Evolutionary conservation across 805 yeast genomes (phyloP), one percentile per base, ranked within the genome.

Genomic region (Spathaspora passalidarum): DNA sequence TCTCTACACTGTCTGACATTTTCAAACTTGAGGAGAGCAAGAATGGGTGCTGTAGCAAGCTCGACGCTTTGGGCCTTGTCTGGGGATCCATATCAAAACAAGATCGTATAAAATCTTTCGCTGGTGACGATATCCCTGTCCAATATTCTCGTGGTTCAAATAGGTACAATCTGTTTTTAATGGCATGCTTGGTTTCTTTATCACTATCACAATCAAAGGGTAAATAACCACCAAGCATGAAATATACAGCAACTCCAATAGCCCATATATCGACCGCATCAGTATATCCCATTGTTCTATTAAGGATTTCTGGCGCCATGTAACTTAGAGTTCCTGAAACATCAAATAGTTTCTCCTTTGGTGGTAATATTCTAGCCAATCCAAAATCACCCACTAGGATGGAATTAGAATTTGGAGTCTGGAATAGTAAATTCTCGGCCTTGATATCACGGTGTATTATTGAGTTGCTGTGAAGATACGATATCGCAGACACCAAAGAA

Each of bases 201-300:
- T 82, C 83, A 5, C 80, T 75, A 43, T 84, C 90, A 51, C 90
- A 80, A 55, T 85, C 91, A 60, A 85, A 85, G 1, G 92, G 92
- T 65, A 85, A 79, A 57, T 84, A 86, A 2, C 91, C 91, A 49
- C 85, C 75, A 13, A 82, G 72, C 75, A 84, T 75, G 54, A 85
- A 84, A 59, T 84, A 86, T 1, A 84, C 75, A 26, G 84, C 67
- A 2, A 85, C 89, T 2, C 91, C 92, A 21, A 85, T 68, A 0
- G 91, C 86, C 92, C 92, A 85, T 25, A 85, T 71, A 57, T 85
- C 92, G 2, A 84, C 84, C 2, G 79, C 74, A 50, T 66, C 72
- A 20, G 78, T 77, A 53, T 84, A 85, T n/a, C 81, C 80, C 35
- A 66, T 59, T 42, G 76, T 67, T 13, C 68, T 61, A 45, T 79